These are phyloP conservation scores for Boletus rubroflammeus DNA, from an alignment of 768 basidiomycete genomes.

Conservation along the genomic window DNA sequence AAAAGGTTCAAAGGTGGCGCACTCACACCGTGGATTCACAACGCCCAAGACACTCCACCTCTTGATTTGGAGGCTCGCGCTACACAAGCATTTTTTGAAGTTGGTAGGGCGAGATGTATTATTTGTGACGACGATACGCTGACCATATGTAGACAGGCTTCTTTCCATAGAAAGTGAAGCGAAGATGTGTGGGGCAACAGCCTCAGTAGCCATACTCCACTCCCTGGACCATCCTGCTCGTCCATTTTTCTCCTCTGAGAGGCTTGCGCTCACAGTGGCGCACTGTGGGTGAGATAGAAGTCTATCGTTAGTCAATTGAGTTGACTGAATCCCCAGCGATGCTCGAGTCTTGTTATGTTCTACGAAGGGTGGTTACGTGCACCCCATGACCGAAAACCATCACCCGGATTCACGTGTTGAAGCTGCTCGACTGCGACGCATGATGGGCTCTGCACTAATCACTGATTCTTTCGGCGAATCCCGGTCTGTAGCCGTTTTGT, in stretches of 20 bases:
- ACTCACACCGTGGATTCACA: conserved; percentile 60
- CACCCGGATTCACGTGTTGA: conserved; percentile 92
- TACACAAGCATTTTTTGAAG: conserved; percentile 85
- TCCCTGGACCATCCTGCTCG: conserved; percentile 75
- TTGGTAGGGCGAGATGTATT: conserved; percentile 31
- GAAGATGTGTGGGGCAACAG: conserved; percentile 82
- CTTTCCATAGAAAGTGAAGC: conserved; percentile 67
- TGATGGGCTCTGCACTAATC: conserved; percentile 87
- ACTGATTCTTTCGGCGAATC: conserved; percentile 95
- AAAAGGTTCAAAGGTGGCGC: conserved; percentile 82
- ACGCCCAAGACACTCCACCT: conserved; percentile 27
- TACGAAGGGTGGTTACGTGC: conserved; percentile 65
- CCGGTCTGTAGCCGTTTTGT: conserved; percentile 43
- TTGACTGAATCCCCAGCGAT: conserved; percentile 51
- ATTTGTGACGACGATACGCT: conserved; percentile 1
- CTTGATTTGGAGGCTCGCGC: conserved; percentile 83
- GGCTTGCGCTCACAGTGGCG: conserved; percentile 78
- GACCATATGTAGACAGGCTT: conserved; percentile 53
- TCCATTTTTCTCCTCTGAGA: conserved; percentile 80
- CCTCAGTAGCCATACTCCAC: conserved; percentile 88
- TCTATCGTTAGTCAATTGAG: background rate
- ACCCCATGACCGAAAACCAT: conserved; percentile 90
- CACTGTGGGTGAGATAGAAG: conserved; percentile 74
- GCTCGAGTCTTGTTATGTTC: conserved; percentile 84
- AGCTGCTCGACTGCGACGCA: conserved; percentile 75